These are phyloP conservation scores for Ophiocordyceps sinensis DNA, from an alignment of 2,329 filamentous ascomycete species.

Conservation along the genomic window DNA sequence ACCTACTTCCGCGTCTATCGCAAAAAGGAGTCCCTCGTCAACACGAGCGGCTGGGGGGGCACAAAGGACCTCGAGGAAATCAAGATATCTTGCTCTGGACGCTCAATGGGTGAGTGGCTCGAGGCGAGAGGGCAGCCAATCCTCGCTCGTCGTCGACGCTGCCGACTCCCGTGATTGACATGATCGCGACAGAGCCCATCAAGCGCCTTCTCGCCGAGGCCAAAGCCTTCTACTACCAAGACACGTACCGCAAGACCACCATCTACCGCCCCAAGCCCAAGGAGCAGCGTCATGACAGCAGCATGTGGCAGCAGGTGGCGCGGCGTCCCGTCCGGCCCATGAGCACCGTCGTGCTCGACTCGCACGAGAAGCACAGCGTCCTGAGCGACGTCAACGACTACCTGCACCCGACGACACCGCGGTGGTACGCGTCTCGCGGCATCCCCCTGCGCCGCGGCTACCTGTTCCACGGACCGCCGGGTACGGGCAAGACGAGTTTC, in stretches of 20 bases:
- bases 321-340: constrained; percentile 55
- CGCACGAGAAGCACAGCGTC: constrained; percentile 48
- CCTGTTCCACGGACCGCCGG: constrained; percentile 61
- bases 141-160: neutral
- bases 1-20: constrained; percentile 34
- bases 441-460: constrained; percentile 68
- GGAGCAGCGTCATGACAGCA: constrained; percentile 29
- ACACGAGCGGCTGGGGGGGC: constrained; percentile 18
- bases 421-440: constrained; percentile 62
- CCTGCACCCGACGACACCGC: constrained; percentile 51
- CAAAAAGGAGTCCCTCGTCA: constrained; percentile 26
- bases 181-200: constrained; percentile 28
- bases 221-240: constrained; percentile 35
- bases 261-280: constrained; percentile 39
- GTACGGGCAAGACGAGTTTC: constrained; percentile 58
- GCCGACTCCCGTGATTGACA: neutral
- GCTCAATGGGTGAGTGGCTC: constrained; percentile 17
- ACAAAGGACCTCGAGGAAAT: constrained; percentile 39
- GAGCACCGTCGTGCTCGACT: constrained; percentile 60
- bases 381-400: constrained; percentile 66
- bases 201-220: constrained; percentile 39
- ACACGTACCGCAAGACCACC: constrained; percentile 40
- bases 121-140: neutral
- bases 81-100: constrained; percentile 39
- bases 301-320: constrained; percentile 41